Evolutionary conservation across 108 stramenopile species (phyloP).

Genomic region (Pseudonitzschia multiseries): DNA sequence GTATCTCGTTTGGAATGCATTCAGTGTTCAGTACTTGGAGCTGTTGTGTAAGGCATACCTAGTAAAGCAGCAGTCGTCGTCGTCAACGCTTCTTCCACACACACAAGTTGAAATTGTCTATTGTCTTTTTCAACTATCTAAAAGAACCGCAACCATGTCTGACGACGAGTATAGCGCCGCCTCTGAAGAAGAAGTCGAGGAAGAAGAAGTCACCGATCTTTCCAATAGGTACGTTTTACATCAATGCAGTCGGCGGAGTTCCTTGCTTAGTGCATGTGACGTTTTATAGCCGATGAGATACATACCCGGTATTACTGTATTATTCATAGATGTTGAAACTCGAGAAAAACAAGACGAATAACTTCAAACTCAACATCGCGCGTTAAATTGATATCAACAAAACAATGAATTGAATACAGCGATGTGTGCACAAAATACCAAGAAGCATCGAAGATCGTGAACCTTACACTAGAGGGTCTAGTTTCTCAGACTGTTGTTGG

Average conservation of each 20-base stretch:
- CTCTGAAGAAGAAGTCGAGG: constrained; percentile 45
- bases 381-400: too few relatives aligned
- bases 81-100: background rate
- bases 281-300: too few relatives aligned
- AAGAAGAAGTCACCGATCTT: constrained; percentile 77
- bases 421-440: constrained; percentile 99
- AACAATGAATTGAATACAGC: constrained; percentile 31
- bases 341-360: too few relatives aligned
- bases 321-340: too few relatives aligned
- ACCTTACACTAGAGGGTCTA: constrained; percentile 88
- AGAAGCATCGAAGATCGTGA: constrained; percentile 97
- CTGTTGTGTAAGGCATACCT: background rate
- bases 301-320: too few relatives aligned
- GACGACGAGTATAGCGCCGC: constrained; percentile 33
- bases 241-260: too few relatives aligned
- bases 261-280: too few relatives aligned
- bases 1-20: constrained; percentile 21
- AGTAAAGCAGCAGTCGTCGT: background rate
- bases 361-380: too few relatives aligned
- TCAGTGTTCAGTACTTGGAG: background rate
- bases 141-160: constrained; percentile 9
- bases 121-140: background rate
- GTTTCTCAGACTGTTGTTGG: constrained; percentile 89
- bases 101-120: background rate
- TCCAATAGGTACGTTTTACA: constrained; percentile 58